Percentiles rank a stretch among this genome's conserved stretches.
These are phyloP conservation scores for Thelonectria blattea DNA, from an alignment of 2,329 filamentous ascomycete genomes.

Conservation along the genomic window DNA sequence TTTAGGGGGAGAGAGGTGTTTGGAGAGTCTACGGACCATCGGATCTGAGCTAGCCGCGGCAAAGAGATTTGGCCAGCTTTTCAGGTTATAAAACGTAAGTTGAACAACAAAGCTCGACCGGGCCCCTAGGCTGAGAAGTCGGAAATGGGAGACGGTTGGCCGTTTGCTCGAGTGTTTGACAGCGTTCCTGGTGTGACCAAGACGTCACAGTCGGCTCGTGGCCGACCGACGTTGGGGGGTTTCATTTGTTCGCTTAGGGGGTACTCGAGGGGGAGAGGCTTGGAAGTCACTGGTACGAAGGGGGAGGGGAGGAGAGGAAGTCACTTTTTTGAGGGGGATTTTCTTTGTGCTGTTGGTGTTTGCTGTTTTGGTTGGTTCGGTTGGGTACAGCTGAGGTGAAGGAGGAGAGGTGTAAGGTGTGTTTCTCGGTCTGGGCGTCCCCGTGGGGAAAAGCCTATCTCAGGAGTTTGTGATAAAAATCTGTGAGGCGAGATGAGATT, in stretches of 20 bases:
- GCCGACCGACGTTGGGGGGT: background rate
- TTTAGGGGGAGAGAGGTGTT: background rate
- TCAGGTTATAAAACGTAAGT: background rate
- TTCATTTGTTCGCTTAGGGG: constrained; percentile 7
- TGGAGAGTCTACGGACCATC: background rate
- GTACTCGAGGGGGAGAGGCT: background rate
- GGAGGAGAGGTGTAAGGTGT: background rate
- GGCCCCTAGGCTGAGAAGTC: background rate
- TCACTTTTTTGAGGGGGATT: background rate
- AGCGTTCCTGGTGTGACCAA: background rate
- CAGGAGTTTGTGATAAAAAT: background rate
- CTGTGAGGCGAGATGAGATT: background rate
- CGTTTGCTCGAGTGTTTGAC: constrained; percentile 2
- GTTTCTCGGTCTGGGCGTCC: background rate
- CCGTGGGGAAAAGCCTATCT: background rate
- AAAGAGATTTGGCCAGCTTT: background rate
- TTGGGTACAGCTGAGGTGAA: background rate
- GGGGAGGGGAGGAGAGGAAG: background rate
- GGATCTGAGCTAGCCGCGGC: constrained; percentile 7
- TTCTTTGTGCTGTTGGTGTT: background rate
- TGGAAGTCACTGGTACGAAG: constrained; percentile 11
- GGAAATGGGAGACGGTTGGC: background rate
- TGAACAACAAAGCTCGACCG: background rate
- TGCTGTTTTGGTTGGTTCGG: too few species aligned
- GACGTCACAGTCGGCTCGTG: constrained; percentile 12